A percentile compares a stretch with the other conserved stretches of the same genome.
Conservation (phyloP, 768 basidiomycete species). For the Tricholoma bakamatsutake region DNA sequence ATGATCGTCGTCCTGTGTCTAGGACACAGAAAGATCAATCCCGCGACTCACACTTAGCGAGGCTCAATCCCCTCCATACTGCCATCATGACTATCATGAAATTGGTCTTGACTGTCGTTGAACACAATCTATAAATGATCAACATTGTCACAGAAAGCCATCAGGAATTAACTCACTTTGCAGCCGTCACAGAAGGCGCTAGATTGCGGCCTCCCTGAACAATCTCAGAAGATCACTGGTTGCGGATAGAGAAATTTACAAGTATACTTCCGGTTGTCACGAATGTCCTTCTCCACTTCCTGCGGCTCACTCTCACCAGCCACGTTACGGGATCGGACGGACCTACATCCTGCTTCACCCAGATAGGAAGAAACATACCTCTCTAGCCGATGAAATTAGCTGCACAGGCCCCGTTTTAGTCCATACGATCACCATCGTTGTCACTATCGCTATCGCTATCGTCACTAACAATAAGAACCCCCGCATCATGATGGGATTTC, state of each 20-base stretch:
- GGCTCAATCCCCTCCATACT: not conserved
- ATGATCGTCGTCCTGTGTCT: not conserved
- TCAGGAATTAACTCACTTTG: constrained; percentile 12
- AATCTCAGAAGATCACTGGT: constrained; percentile 13
- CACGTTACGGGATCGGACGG: not conserved
- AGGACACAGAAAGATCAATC: not conserved
- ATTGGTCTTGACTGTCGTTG: not conserved
- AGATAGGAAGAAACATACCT: constrained; percentile 5
- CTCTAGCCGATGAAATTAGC: not conserved
- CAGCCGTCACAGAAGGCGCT: constrained; percentile 6
- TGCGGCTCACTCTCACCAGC: not conserved
- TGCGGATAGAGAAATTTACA: constrained; percentile 10
- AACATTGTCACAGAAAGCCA: constrained; percentile 1
- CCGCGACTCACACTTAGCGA: not conserved
- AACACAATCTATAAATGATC: constrained; percentile 4
- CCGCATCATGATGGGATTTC: constrained; percentile 31
- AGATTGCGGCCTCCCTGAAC: constrained; percentile 10
- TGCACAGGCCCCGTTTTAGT: not conserved
- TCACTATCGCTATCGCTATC: constrained; percentile 22
- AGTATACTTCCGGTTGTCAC: constrained; percentile 13
- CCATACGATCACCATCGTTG: constrained; percentile 10
- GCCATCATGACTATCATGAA: not conserved
- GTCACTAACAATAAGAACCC: constrained; percentile 42
- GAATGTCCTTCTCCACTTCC: not conserved
- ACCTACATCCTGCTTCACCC: not conserved